These are phyloP conservation scores for Malassezia furfur DNA, from an alignment of 1,284 basidiomycete species.

Conservation along the genomic window DNA sequence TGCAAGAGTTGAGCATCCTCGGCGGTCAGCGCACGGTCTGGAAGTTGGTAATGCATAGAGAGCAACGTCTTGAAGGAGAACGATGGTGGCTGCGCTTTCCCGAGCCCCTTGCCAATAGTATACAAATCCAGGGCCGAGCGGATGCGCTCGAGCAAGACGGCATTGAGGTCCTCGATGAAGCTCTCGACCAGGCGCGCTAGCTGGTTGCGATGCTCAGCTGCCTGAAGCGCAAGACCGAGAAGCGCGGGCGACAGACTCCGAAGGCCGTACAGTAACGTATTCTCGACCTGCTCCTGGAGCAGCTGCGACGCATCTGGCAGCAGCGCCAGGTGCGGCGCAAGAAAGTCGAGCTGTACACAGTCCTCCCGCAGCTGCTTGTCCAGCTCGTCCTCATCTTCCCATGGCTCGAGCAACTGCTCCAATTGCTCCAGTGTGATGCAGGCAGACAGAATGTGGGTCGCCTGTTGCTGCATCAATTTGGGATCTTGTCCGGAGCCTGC, in stretches of 20 bases:
- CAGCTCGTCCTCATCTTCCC: not conserved
- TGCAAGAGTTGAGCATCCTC: not conserved
- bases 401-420: not conserved
- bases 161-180: slow-evolving; percentile 5
- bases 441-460: not conserved
- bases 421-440: not conserved
- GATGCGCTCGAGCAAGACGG: slow-evolving; percentile 10
- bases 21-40: not conserved
- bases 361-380: not conserved
- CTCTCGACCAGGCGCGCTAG: not conserved
- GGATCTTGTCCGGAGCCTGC: not conserved
- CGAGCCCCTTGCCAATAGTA: slow-evolving; percentile 5
- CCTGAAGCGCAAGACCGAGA: slow-evolving; percentile 2
- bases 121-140: slow-evolving; percentile 1
- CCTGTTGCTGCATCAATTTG: slow-evolving; percentile 3
- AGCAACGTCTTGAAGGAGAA: not conserved
- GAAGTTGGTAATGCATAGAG: not conserved
- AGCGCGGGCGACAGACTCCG: slow-evolving; percentile 10
- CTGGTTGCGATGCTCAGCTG: not conserved
- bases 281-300: slow-evolving; percentile 9
- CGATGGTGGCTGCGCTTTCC: slow-evolving; percentile 7
- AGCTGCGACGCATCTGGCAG: not conserved
- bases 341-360: not conserved
- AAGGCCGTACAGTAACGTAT: slow-evolving; percentile 8
- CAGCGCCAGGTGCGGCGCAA: not conserved